Evolutionary conservation across 1,284 basidiomycete genomes (phyloP).

Genomic region (Melanopsichium pennsylvanicum): DNA sequence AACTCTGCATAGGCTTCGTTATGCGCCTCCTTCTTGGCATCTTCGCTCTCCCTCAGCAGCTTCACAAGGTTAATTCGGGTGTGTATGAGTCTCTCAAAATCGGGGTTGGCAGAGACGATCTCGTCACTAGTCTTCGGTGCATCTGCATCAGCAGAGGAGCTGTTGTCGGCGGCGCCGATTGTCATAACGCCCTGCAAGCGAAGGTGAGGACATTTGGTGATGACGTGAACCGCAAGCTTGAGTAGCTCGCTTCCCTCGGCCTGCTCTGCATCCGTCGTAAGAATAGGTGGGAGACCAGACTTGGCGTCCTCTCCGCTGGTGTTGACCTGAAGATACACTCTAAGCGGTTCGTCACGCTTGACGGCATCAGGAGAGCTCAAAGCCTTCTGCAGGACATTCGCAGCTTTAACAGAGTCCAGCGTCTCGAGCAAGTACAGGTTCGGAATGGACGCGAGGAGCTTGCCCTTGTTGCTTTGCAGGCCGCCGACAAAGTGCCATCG

Average conservation of each 20-base stretch:
- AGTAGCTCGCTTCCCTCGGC: slow-evolving; percentile 67
- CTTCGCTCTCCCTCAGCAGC: slow-evolving; percentile 50
- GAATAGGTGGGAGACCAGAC: slow-evolving; percentile 79
- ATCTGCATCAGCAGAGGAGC: slow-evolving; percentile 67
- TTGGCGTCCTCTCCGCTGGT: slow-evolving; percentile 90
- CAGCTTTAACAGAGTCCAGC: slow-evolving; percentile 84
- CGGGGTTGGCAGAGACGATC: slow-evolving; percentile 75
- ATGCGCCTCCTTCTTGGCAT: slow-evolving; percentile 18
- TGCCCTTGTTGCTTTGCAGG: slow-evolving; percentile 94
- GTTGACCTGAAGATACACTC: slow-evolving; percentile 90
- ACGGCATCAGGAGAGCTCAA: slow-evolving; percentile 70
- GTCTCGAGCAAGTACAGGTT: slow-evolving; percentile 91
- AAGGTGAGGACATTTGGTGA: slow-evolving; percentile 77
- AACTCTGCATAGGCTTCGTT: slow-evolving; percentile 35
- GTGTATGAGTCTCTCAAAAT: slow-evolving; percentile 78
- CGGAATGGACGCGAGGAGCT: slow-evolving; percentile 83
- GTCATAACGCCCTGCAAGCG: slow-evolving; percentile 91
- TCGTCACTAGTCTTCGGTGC: slow-evolving; percentile 72
- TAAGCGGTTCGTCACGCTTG: slow-evolving; percentile 70
- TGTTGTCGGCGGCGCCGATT: slow-evolving; percentile 76
- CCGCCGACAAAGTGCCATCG: slow-evolving; percentile 97
- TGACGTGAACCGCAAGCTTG: slow-evolving; percentile 76
- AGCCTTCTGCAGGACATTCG: slow-evolving; percentile 81
- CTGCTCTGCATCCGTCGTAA: slow-evolving; percentile 21
- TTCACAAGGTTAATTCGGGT: slow-evolving; percentile 73